Evolutionary conservation across 495 filamentous ascomycete species (phyloP), one percentile per base, ranked within the genome.

Genomic region (Polyplosphaeria fusca): DNA sequence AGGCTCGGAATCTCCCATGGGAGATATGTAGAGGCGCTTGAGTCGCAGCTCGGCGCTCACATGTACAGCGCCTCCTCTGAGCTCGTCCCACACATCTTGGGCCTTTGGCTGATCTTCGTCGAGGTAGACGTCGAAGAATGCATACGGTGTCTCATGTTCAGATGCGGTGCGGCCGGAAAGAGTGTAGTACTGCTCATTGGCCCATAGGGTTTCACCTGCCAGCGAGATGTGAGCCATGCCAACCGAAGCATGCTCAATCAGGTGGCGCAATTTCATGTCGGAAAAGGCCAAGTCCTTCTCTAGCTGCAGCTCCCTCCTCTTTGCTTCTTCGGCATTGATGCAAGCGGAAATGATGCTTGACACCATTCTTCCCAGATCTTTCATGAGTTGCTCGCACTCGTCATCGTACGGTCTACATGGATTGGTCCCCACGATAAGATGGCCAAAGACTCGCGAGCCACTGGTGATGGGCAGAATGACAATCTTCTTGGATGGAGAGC

Each of bases 161-260:
- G 35, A 16, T 4, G 42, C 14, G 11, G 13, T 23, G 16, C 3
- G 5, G 22, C 51, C 51, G 16, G 43, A 23, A 2, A 61, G 39
- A 7, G 45, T 38, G 30, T 55, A 55, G 51, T 55, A 55, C 23
- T 61, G 45, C 18, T 55, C 58, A 24, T 61, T 61, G 19, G 58
- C 58, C 58, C 58, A 61, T 5, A 61, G n/a, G 28, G 45, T 50
- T 9, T 50, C 16, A 2, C 58, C 58, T 5, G 43, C 16, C 14
- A 61, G 19, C 16, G 50, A 55, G 18, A 54, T 25, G 26, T 61
- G 42, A 18, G 27, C 32, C 58, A 61, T 61, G 24, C 58, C 58
- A 14, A 61, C 51, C 11, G 58, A 61, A 7, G 58, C 58, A 40
- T 61, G 55, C 19, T 56, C 60, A n/a, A 57, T 55, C 14, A 60